Evolutionary conservation across 257 asterid species (phyloP).

Genomic region (Nicotiana tomentosiformis): DNA sequence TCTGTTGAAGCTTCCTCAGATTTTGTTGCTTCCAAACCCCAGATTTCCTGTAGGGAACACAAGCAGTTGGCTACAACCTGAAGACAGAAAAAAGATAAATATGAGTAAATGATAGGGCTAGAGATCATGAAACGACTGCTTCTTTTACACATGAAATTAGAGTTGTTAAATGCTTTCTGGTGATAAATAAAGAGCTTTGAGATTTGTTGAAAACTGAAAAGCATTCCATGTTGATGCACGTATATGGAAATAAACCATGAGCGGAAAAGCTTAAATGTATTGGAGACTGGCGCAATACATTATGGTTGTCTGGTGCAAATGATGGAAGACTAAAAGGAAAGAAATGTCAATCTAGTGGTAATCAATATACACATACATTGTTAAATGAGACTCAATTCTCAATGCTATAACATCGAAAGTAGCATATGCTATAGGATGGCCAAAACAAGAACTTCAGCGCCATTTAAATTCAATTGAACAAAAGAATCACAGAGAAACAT

Average conservation of each 20-base stretch:
- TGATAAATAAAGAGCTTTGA: not conserved
- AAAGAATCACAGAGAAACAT: not conserved
- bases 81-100: conserved; percentile 12
- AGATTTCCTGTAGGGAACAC: conserved; percentile 83
- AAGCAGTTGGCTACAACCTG: conserved; percentile 95
- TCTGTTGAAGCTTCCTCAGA: conserved; percentile 90
- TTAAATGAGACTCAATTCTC: not conserved
- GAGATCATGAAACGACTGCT: not conserved
- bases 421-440: not conserved
- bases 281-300: not conserved
- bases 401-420: not conserved
- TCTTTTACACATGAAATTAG: not conserved
- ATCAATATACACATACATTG: not conserved
- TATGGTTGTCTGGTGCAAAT: not conserved
- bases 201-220: not conserved
- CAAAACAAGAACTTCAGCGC: not conserved
- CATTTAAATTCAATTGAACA: not conserved
- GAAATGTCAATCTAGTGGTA: not conserved
- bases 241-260: not conserved
- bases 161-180: not conserved
- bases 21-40: conserved; percentile 88
- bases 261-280: not conserved
- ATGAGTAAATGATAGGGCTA: not conserved
- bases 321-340: not conserved
- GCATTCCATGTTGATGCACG: not conserved